Evolutionary conservation across 1,284 basidiomycete genomes (phyloP), one percentile per base, ranked within the genome.

Genomic region (Phylloporus gajari): DNA sequence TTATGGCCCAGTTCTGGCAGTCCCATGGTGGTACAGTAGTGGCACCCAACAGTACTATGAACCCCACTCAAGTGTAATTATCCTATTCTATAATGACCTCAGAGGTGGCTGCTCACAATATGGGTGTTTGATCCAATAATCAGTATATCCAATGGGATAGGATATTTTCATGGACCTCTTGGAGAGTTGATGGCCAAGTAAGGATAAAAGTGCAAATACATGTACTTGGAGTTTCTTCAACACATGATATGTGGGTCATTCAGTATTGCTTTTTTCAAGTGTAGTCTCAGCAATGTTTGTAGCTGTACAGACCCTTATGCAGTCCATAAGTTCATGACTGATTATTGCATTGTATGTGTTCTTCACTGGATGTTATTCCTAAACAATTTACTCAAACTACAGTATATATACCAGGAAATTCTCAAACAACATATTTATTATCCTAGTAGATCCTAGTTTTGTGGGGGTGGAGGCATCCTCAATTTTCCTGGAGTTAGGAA

Each of bases 381-480:
- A 25, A 53, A 59, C 59, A 64, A 66, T 51, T 80, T 51, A 80
- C 58, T n/a, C 9, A 25, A 63, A 25, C 12, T 48, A 17, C 72
- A 93, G 91, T 93, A 87, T 70, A 90, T 90, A 21, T 80, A 88
- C 19, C 27, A 87, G 87, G 1, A 76, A 73, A 7, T 82, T 83
- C 44, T 84, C 84, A 44, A 85, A 85, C 63, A 90, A 88, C 61
- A 82, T 90, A 3, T 80, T 93, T 11, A 81, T 93, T 42, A 89
- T 92, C 75, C 82, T 88, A 4, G 68, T 85, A 27, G 58, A 44
- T 19, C 74, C 73, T 15, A 73, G 77, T 30, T 80, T 92, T 23
- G 83, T 81, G 5, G 91, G 87, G 15, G 88, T 87, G 0, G 86
- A 0, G 90, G 90, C 4, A 83, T 93, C 38, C 90, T 92, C 3